A percentile compares a stretch with the other conserved stretches of the same genome.
phyloP scores from a whole-genome alignment of 228 moss, liverwort and hornwort species.

The Sphagnum fallax region DNA sequence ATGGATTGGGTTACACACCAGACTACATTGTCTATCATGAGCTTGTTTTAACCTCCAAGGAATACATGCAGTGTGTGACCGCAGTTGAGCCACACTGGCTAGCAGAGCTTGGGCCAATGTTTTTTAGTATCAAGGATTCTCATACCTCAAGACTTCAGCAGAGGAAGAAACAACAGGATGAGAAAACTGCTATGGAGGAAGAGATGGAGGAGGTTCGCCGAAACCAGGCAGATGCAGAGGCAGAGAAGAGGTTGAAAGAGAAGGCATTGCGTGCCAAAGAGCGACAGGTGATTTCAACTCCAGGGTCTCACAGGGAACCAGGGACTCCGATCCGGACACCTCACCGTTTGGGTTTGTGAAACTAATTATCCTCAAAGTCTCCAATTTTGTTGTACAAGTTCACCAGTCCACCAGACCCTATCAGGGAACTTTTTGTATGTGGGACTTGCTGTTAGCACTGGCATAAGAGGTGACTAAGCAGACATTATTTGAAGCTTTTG shows the following conservation, averaged over 20 bases:
- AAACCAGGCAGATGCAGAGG: slow-evolving; percentile 59
- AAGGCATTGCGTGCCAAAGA: slow-evolving; percentile 64
- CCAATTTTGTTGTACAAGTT: no score
- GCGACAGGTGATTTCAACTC: slow-evolving; percentile 55
- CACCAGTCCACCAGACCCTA: no score
- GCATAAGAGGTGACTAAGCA: no score
- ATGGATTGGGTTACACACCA: slow-evolving; percentile 92
- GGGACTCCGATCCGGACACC: slow-evolving; percentile 33
- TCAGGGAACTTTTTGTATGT: no score
- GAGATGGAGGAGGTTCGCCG: slow-evolving; percentile 92
- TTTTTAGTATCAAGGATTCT: slow-evolving; percentile 92
- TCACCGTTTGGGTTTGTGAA: slow-evolving; percentile 50
- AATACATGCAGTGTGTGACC: slow-evolving; percentile 98
- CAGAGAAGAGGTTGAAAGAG: slow-evolving; percentile 48
- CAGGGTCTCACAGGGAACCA: slow-evolving; percentile 42
- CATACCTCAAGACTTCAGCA: slow-evolving; percentile 92
- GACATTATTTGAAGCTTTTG: no score
- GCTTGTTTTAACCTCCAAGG: slow-evolving; percentile 83
- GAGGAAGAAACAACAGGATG: slow-evolving; percentile 83
- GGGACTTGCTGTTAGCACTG: no score
- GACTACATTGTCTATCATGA: slow-evolving; percentile 97
- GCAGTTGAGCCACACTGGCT: slow-evolving; percentile 99
- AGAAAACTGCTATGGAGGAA: slow-evolving; percentile 95
- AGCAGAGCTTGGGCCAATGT: slow-evolving; percentile 95
- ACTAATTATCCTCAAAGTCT: not conserved